Evolutionary conservation across 2,329 filamentous ascomycete species (phyloP).

Genomic region (Passalora sequoiae): DNA sequence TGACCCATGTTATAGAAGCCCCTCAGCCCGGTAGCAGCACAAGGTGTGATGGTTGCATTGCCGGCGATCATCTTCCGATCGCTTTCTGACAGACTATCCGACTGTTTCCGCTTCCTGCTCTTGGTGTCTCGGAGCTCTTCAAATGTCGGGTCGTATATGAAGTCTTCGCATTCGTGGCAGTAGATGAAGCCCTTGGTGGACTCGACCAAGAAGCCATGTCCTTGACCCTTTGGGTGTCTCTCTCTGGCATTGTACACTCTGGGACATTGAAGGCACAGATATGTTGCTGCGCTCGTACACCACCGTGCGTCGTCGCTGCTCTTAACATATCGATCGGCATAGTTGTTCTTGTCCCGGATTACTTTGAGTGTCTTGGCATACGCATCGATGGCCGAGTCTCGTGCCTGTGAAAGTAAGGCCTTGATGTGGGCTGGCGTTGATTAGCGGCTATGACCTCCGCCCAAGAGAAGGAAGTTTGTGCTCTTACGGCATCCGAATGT

Average conservation of each 20-base stretch:
- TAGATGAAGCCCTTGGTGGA: conserved; percentile 69
- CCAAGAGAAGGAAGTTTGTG: too few relatives aligned
- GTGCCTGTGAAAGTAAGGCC: conserved; percentile 60
- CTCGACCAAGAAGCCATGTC: conserved; percentile 73
- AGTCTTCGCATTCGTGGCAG: conserved; percentile 76
- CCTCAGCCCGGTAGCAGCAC: conserved; percentile 78
- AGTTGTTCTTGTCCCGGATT: conserved; percentile 64
- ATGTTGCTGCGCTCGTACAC: conserved; percentile 37
- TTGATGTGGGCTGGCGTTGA: conserved; percentile 62
- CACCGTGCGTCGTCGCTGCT: conserved; percentile 15
- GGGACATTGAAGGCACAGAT: conserved; percentile 68
- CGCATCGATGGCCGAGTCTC: conserved; percentile 63
- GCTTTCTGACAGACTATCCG: conserved; percentile 47
- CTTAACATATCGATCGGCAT: conserved; percentile 64
- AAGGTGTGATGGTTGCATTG: conserved; percentile 75
- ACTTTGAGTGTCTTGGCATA: conserved; percentile 67
- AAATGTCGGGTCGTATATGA: conserved; percentile 75
- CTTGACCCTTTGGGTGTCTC: conserved; percentile 67
- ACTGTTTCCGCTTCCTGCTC: conserved; percentile 61
- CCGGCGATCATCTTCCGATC: conserved; percentile 64
- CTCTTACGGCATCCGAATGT: conserved; percentile 19
- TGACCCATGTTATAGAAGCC: conserved; percentile 98
- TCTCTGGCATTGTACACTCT: conserved; percentile 63
- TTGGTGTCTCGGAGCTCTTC: conserved; percentile 61
- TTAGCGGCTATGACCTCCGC: too few relatives aligned